These are phyloP conservation scores for Lactarius indigo DNA, from an alignment of 768 basidiomycete genomes.

Conservation along the genomic window DNA sequence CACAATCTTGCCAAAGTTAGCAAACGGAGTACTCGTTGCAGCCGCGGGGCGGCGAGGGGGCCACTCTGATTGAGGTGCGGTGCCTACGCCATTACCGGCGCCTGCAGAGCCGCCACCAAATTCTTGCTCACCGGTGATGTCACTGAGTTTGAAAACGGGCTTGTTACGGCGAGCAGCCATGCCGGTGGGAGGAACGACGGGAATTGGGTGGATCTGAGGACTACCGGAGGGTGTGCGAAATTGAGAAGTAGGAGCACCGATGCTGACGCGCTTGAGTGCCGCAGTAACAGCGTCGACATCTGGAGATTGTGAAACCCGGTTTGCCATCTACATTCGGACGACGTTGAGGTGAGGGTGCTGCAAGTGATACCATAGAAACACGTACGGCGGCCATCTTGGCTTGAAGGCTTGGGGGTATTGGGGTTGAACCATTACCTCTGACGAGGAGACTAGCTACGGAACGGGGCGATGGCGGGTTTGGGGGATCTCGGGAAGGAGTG, in stretches of 20 bases:
- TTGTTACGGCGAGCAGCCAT: conserved; percentile 43
- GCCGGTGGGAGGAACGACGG: conserved; percentile 37
- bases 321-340: conserved; percentile 42
- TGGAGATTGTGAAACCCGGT: conserved; percentile 35
- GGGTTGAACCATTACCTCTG: conserved; percentile 46
- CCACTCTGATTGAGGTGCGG: conserved; percentile 44
- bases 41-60: conserved; percentile 26
- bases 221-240: conserved; percentile 30
- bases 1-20: conserved; percentile 93
- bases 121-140: conserved; percentile 44
- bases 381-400: conserved; percentile 91
- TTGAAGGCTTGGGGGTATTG: conserved; percentile 85
- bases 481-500: conserved; percentile 23
- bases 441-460: conserved; percentile 44
- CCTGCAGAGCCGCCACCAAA: conserved; percentile 53
- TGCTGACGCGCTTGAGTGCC: conserved; percentile 38
- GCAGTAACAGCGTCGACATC: conserved; percentile 42
- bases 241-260: conserved; percentile 25
- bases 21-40: conserved; percentile 73
- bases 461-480: conserved; percentile 26
- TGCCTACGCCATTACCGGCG: conserved; percentile 69
- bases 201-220: conserved; percentile 36
- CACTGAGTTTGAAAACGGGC: conserved; percentile 59
- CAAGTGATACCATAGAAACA: conserved; percentile 20
- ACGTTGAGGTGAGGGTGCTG: conserved; percentile 26